phyloP scores from a whole-genome alignment of 192 early-diverging fungal genomes.

The Diversispora eburnea region DNA sequence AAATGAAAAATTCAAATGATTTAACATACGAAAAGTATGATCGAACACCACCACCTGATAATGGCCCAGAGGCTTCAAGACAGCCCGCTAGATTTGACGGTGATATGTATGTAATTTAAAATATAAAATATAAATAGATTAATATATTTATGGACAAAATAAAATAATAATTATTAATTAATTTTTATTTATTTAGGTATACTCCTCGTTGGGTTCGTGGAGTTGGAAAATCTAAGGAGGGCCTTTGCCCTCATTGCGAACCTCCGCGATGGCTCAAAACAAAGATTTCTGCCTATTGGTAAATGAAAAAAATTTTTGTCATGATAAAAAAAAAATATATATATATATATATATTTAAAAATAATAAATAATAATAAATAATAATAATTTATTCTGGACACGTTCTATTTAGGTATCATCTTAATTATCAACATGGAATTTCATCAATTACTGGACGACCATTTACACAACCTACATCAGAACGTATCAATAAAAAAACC shows the following conservation, averaged over 20 bases:
- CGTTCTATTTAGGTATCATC: slow-evolving; percentile 23
- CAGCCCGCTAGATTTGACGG: slow-evolving; percentile 23
- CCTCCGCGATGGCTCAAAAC: slow-evolving; percentile 28
- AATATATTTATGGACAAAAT: too few species aligned
- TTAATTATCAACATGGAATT: slow-evolving; percentile 30
- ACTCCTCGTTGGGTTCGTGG: slow-evolving; percentile 30
- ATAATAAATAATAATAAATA: too few species aligned
- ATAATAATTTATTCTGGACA: not conserved
- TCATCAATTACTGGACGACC: slow-evolving; percentile 27
- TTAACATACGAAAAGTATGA: not conserved
- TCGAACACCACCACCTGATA: slow-evolving; percentile 11
- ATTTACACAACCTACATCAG: slow-evolving; percentile 11
- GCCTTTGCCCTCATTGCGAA: slow-evolving; percentile 29
- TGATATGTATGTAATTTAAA: slow-evolving; percentile 20
- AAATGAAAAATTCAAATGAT: not conserved
- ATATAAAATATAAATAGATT: not conserved
- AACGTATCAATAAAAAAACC: slow-evolving; percentile 26
- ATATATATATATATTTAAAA: not conserved
- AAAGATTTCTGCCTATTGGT: slow-evolving; percentile 30
- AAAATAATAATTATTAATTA: not conserved
- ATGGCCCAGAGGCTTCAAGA: slow-evolving; percentile 17
- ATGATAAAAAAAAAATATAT: not conserved
- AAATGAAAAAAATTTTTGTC: not conserved
- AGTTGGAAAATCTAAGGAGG: slow-evolving; percentile 29
- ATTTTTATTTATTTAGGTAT: slow-evolving; percentile 16